phyloP scores from a whole-genome alignment of 2,329 filamentous ascomycete species.

The Aspergillus pseudonomiae region DNA sequence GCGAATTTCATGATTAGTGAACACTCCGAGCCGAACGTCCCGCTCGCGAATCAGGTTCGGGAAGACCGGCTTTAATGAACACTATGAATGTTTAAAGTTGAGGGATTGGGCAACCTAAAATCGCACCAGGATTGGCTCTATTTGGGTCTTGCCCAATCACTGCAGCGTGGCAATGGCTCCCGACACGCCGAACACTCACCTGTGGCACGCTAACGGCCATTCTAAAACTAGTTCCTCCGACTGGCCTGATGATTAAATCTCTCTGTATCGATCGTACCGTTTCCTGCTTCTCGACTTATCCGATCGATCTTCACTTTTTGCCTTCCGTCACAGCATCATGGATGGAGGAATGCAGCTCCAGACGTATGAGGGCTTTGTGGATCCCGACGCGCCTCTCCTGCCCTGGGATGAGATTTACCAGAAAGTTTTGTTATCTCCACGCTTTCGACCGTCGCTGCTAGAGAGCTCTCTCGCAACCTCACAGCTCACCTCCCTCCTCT shows the following conservation, averaged over 20 bases:
- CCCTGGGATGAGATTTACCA: slow-evolving; percentile 17
- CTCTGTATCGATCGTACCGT: neutral
- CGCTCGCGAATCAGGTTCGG: neutral
- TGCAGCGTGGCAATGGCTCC: neutral
- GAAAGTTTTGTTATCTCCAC: slow-evolving; percentile 8
- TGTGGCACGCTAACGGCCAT: neutral
- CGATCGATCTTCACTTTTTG: neutral
- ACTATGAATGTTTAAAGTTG: neutral
- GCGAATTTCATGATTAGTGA: slow-evolving; percentile 12
- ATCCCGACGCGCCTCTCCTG: slow-evolving; percentile 10
- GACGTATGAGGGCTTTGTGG: neutral
- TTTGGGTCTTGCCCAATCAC: neutral
- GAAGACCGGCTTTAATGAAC: no score
- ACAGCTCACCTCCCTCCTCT: slow-evolving; percentile 21
- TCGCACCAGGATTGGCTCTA: neutral
- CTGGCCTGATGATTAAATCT: neutral
- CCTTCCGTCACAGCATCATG: neutral
- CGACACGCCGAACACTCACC: neutral
- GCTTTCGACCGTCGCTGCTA: slow-evolving; percentile 5
- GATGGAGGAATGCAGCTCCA: slow-evolving; percentile 1
- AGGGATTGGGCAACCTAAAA: neutral
- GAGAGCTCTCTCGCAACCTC: slow-evolving; percentile 7
- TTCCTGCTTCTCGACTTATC: neutral
- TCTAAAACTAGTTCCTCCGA: neutral
- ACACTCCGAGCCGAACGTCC: slow-evolving; percentile 14